These are phyloP conservation scores for Neurospora sp. DNA, from an alignment of 495 filamentous ascomycete genomes.

Conservation along the genomic window DNA sequence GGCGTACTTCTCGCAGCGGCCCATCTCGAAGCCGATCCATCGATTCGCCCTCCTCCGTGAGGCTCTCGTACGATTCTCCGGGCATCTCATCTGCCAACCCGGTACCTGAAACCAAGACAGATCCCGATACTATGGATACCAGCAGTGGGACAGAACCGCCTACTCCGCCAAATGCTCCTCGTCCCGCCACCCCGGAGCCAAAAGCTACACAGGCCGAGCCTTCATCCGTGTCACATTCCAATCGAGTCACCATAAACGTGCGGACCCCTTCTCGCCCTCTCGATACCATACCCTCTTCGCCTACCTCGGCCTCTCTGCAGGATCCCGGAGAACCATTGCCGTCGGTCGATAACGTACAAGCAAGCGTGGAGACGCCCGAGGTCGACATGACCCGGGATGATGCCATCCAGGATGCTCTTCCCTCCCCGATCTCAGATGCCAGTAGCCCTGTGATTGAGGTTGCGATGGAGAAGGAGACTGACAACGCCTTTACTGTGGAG, in stretches of 20 bases:
- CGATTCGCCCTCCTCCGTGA: constrained; percentile 16
- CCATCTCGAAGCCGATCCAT: constrained; percentile 32
- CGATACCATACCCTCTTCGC: constrained; percentile 34
- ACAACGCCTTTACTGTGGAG: constrained; percentile 15
- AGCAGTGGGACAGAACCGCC: constrained; percentile 18
- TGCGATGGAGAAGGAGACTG: constrained; percentile 23
- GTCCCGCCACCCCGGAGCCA: constrained; percentile 29
- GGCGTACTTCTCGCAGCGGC: constrained; percentile 33
- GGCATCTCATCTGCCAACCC: constrained; percentile 14
- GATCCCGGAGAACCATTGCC: constrained; percentile 9
- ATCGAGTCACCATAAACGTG: constrained; percentile 45
- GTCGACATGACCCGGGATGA: constrained; percentile 24
- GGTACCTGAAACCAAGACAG: constrained; percentile 14
- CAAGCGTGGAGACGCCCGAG: constrained; percentile 34
- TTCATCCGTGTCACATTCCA: constrained; percentile 30
- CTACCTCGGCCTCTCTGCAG: constrained; percentile 32
- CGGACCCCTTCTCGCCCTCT: constrained; percentile 29
- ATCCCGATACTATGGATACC: constrained; percentile 26
- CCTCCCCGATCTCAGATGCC: constrained; percentile 27
- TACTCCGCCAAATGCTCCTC: constrained; percentile 17
- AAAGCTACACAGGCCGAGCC: constrained; percentile 15
- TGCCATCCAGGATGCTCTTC: constrained; percentile 16
- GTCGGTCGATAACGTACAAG: constrained; percentile 20
- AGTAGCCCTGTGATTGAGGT: constrained; percentile 29
- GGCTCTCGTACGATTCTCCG: constrained; percentile 11